Base-by-base conservation (phyloP, 1,284 basidiomycete species). In the Caloboletus firmus region DNA sequence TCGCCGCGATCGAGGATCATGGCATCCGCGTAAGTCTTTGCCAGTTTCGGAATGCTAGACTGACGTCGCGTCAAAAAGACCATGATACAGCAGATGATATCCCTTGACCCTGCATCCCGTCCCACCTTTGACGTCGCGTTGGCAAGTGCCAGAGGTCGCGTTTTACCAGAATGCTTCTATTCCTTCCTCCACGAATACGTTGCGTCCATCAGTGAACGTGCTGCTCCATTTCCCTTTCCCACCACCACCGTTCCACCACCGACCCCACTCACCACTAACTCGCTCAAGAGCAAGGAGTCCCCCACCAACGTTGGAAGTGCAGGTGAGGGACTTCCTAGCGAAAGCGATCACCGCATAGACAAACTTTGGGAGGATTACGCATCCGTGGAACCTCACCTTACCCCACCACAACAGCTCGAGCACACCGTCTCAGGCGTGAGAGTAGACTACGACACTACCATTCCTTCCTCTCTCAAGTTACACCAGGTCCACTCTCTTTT, bases 121-220 rank as follows among this genome's bases (percentile, higher is more conserved):
- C 92, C 93, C 2, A 84, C 87, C 0, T 98, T 98, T 70, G 89
- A 93, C 59, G 82, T 81, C 10, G 78, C 95, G n/a, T 76, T 99
- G 36, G 83, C 89, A 32, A 82, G 78, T 0, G 88, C 86, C n/a
- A 82, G 91, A 37, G 89, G 86, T 0, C 81, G 79, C 3, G 86
- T 94, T 36, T 93, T 99, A 61, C 95, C 96, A 0, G 90, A 95
- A 63, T 85, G 85, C 35, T 98, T 99, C 70, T 97, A 97, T 72
- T 89, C 92, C 5, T 98, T 96, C 71, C 78, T 99, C 20, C 91
- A 96, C 70, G 91, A 91, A 59, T 98, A 97, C 62, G 82, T 93
- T 45, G 81, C 87, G 0, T 87, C 92, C 2, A 77, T 93, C 59
- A 90, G 90, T 68, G 88, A 93, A 59, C 77, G 85, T 13, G 75